Base-by-base conservation (phyloP, 164 flowering plant genomes). In the Tinospora cordifolia region DNA sequence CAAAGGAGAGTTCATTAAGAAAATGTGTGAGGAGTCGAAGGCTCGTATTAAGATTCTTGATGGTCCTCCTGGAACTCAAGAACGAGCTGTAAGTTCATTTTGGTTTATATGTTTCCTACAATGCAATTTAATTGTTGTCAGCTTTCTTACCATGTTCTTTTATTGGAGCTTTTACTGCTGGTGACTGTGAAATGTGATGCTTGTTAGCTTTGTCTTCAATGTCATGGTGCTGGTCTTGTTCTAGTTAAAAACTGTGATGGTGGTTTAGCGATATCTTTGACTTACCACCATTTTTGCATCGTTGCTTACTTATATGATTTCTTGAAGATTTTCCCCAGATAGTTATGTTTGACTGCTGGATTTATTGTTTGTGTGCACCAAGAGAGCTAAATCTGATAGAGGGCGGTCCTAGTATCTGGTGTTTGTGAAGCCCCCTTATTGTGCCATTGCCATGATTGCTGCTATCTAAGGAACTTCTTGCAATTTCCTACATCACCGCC, bases 1-100 rank as follows among this genome's bases (percentile, higher is more conserved):
- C 54, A 94, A 90, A 69, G 99, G 99, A 24, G 99, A 94, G 80
- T 86, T 85, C 69, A 89, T 94, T 34, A 94, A 90, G 80, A 89
- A 82, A 80, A 90, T 86, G 72, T 88, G 87, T 63, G 99, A 94
- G 82, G 99, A 94, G 80, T 87, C 97, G 17, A 88, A 84, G 74
- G 97, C 99, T 69, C 93, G 98, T 57, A 86, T 90, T 62, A 92
- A 90, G 83, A 87, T 94, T 78, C 92, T 94, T 77, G 99, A 94
- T 80, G 95, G 92, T 69, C 93, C 97, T 75, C 97, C 93, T 2
- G 98, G 96, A 49, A 85, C 87, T 9, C 74, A 86, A 65, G 97
- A 92, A 82, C 88, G 99, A 86, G 93, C 91, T 72, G 99, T 94
- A 82, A 87, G 98, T 69, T 49, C 60, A 51, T 22, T 8, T 51